Conservation (phyloP, 2,329 filamentous ascomycete species). For the Nothophoma quercina region DNA sequence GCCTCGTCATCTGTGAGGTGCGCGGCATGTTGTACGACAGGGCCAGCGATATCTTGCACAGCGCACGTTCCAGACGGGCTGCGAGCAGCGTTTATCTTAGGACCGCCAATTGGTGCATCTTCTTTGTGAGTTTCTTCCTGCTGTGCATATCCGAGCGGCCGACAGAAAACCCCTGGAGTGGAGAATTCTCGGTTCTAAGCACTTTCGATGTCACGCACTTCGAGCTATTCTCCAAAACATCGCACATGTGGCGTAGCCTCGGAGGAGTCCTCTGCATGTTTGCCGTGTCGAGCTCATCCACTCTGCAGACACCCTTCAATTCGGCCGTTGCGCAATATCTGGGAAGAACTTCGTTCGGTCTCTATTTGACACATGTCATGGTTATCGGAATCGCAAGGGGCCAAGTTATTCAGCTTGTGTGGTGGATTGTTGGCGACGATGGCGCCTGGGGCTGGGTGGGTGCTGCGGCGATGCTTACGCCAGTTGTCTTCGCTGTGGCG, state of each 20-base stretch:
- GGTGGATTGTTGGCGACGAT: not conserved
- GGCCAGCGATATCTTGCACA: not conserved
- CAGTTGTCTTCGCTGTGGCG: slow-evolving; percentile 1
- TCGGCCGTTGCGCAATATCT: not conserved
- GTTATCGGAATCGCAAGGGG: not conserved
- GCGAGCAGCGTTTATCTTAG: not conserved
- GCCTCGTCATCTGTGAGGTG: not conserved
- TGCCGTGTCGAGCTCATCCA: not conserved
- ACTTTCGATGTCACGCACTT: not conserved
- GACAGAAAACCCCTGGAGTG: not conserved
- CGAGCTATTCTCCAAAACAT: not conserved
- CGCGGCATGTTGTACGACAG: not conserved
- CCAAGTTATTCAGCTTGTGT: not conserved
- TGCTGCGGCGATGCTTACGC: slow-evolving; percentile 4
- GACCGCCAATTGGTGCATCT: not conserved
- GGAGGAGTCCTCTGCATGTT: not conserved
- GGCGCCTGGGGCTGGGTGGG: not conserved
- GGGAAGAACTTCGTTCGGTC: not conserved
- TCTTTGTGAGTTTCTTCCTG: not conserved
- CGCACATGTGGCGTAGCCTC: not conserved
- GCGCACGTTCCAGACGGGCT: not conserved
- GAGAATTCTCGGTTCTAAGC: not conserved
- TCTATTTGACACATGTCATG: not conserved
- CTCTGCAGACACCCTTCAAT: not conserved
- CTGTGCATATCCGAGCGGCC: not conserved